These are phyloP conservation scores for Fusarium coicis DNA, from an alignment of 2,329 filamentous ascomycete species.

Conservation along the genomic window DNA sequence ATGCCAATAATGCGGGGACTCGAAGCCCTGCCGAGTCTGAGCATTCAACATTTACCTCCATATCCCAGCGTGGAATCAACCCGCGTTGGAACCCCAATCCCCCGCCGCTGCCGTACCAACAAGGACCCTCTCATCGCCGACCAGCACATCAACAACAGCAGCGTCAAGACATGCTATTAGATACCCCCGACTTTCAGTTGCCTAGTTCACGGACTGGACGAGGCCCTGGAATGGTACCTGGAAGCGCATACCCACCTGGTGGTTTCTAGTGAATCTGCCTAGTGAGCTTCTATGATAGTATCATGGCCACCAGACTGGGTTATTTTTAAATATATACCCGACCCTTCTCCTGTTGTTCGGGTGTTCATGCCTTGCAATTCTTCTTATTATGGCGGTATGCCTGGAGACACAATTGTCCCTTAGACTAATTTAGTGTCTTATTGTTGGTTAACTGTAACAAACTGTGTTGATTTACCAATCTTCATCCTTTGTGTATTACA, in stretches of 20 bases:
- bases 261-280: slow-evolving; percentile 41
- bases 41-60: slow-evolving; percentile 86
- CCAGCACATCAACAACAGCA: slow-evolving; percentile 64
- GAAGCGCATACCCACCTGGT: slow-evolving; percentile 62
- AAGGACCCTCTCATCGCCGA: slow-evolving; percentile 55
- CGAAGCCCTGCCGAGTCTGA: slow-evolving; percentile 83
- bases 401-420: slow-evolving; percentile 15
- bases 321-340: background rate
- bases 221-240: slow-evolving; percentile 60
- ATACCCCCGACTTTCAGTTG: slow-evolving; percentile 89
- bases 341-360: background rate
- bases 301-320: background rate
- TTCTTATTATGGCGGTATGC: slow-evolving; percentile 13
- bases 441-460: slow-evolving; percentile 10
- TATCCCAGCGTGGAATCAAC: slow-evolving; percentile 89
- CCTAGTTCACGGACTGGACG: slow-evolving; percentile 57
- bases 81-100: slow-evolving; percentile 80
- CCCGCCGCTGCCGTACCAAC: slow-evolving; percentile 56
- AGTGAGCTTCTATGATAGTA: slow-evolving; percentile 2
- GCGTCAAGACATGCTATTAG: slow-evolving; percentile 78
- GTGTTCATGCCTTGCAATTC: slow-evolving; percentile 5
- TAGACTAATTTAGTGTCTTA: slow-evolving; percentile 22
- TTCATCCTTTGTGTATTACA: background rate
- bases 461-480: slow-evolving; percentile 6
- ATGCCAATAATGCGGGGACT: slow-evolving; percentile 59